These are phyloP conservation scores for Acanthamoeba lenticulata DNA, from an alignment of 208 protist species.

Conservation along the genomic window DNA sequence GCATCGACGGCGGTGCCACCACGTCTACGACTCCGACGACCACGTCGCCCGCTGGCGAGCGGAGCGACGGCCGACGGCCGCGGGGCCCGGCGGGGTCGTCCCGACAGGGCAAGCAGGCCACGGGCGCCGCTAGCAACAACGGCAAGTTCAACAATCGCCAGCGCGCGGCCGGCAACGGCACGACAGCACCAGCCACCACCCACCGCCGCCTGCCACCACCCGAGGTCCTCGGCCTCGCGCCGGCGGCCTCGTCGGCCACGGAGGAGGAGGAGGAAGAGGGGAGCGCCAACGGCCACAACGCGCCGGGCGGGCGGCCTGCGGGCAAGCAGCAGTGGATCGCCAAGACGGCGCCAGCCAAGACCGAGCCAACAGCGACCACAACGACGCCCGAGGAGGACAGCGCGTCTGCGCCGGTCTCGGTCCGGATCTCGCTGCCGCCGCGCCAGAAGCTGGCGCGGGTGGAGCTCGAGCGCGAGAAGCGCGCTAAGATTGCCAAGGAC, in stretches of 20 bases:
- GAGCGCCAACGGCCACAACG: no score
- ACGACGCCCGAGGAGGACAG: not conserved
- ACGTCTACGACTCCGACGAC: not conserved
- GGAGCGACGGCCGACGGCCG: not conserved
- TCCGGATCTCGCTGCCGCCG: not conserved
- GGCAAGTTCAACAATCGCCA: not conserved
- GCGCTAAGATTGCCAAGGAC: not conserved
- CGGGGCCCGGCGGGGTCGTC: not conserved
- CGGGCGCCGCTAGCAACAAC: no score
- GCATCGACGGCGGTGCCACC: not conserved
- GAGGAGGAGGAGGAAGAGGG: no score
- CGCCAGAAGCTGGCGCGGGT: not conserved
- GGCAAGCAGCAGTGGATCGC: no score
- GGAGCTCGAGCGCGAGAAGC: not conserved
- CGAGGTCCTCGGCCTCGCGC: not conserved
- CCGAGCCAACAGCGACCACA: not conserved
- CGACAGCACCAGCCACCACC: not conserved
- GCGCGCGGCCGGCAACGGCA: not conserved
- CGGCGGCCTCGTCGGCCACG: no score
- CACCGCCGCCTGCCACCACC: not conserved
- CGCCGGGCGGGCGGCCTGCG: no score
- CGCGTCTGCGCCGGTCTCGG: not conserved
- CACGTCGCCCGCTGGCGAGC: not conserved
- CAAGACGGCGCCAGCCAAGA: no score
- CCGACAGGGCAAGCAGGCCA: not conserved